phyloP scores from a whole-genome alignment of 805 yeast species.

The Wilhelminamyces savonicus region DNA sequence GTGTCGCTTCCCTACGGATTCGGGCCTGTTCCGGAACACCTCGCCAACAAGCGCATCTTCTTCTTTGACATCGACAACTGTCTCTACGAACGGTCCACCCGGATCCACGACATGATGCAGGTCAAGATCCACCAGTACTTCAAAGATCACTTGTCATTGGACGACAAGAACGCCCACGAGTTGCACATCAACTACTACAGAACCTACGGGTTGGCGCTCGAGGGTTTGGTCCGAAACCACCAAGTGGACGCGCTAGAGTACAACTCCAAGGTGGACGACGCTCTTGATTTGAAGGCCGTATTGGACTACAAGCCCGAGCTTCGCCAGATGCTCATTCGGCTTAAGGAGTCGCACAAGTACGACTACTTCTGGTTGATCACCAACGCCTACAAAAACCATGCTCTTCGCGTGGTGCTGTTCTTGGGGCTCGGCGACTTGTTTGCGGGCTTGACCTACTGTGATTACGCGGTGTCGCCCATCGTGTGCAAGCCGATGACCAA shows the following conservation, averaged over 20 bases:
- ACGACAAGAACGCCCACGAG: constrained; percentile 65
- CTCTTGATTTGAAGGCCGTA: constrained; percentile 79
- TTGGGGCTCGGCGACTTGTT: constrained; percentile 89
- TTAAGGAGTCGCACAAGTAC: constrained; percentile 43
- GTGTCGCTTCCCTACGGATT: constrained; percentile 11
- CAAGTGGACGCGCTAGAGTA: constrained; percentile 84
- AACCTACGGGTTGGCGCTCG: constrained; percentile 88
- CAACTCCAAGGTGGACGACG: constrained; percentile 84
- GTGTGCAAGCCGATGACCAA: constrained; percentile 84
- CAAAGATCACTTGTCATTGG: constrained; percentile 52
- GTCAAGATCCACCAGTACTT: constrained; percentile 77
- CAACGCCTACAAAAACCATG: constrained; percentile 91
- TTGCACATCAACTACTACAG: constrained; percentile 74
- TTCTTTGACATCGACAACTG: constrained; percentile 95
- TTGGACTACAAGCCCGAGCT: constrained; percentile 54
- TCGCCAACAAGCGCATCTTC: constrained; percentile 34
- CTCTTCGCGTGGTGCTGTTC: constrained; percentile 67
- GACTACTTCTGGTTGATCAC: constrained; percentile 87
- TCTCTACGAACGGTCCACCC: constrained; percentile 66
- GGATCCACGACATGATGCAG: constrained; percentile 85
- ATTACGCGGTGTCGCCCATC: constrained; percentile 64
- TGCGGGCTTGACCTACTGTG: constrained; percentile 92
- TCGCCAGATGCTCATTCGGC: constrained; percentile 43
- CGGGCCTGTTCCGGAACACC: constrained; percentile 10
- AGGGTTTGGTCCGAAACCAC: constrained; percentile 69